A percentile compares a stretch with the other conserved stretches of the same genome.
Conservation (phyloP, 2,329 filamentous ascomycete species). For the Neospermospora avenae region DNA sequence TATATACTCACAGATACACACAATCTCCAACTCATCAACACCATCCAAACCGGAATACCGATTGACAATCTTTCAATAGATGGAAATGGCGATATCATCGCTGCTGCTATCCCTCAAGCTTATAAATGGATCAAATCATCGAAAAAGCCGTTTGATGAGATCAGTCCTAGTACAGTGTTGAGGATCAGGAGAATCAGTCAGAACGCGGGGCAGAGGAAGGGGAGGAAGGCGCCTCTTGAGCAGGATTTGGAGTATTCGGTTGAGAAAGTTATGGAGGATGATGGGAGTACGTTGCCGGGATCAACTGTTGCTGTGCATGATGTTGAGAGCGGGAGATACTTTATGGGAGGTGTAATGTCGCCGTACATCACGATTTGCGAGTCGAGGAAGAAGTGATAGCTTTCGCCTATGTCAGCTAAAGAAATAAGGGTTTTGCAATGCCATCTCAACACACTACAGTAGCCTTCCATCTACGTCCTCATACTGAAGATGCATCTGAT, state of each 20-base stretch:
- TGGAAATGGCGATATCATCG: slow-evolving; percentile 36
- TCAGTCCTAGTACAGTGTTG: slow-evolving; percentile 26
- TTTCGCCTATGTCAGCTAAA: too few species aligned
- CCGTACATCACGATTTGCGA: slow-evolving; percentile 29
- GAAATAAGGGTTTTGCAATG: too few species aligned
- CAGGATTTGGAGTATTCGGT: slow-evolving; percentile 25
- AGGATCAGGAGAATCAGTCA: slow-evolving; percentile 27
- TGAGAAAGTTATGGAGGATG: slow-evolving; percentile 38
- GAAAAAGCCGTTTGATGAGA: slow-evolving; percentile 25
- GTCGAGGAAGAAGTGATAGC: background rate
- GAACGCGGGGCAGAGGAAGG: slow-evolving; percentile 6
- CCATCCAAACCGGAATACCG: slow-evolving; percentile 31
- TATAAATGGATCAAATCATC: slow-evolving; percentile 23
- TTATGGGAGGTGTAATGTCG: slow-evolving; percentile 29
- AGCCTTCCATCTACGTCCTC: too few species aligned
- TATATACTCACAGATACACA: slow-evolving; percentile 22
- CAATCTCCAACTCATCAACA: slow-evolving; percentile 24
- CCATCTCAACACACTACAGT: too few species aligned
- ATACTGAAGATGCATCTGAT: too few species aligned
- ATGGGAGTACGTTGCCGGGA: slow-evolving; percentile 30
- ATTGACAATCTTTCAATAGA: slow-evolving; percentile 40
- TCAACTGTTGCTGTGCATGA: slow-evolving; percentile 35
- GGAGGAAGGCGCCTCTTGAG: slow-evolving; percentile 2
- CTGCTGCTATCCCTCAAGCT: slow-evolving; percentile 34
- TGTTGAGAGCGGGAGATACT: slow-evolving; percentile 33